A percentile compares a stretch with the other conserved stretches of the same genome.
These are phyloP conservation scores for Tuber microsphaerosporum DNA, from an alignment of 495 filamentous ascomycete species.

Conservation along the genomic window DNA sequence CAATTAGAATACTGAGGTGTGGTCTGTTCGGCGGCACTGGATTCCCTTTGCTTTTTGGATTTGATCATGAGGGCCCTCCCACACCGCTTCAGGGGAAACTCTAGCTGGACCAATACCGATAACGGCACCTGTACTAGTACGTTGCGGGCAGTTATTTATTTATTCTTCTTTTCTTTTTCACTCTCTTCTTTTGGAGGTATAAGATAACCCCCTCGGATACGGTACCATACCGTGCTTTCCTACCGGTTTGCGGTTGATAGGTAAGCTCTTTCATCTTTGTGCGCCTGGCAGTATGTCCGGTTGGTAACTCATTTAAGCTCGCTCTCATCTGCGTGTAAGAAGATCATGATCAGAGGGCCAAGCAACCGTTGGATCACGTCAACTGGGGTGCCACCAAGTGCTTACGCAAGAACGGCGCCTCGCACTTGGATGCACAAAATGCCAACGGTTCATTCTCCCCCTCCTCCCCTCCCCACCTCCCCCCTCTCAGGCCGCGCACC, in stretches of 20 bases:
- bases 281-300: neutral
- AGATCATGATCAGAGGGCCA: conserved; percentile 1
- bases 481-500: neutral
- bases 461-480: neutral
- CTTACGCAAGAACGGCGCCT: neutral
- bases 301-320: neutral
- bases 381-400: neutral
- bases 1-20: neutral
- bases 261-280: neutral
- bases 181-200: neutral
- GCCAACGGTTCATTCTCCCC: neutral
- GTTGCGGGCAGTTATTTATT: neutral
- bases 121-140: neutral
- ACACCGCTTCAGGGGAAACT: neutral
- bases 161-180: neutral
- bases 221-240: neutral
- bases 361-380: neutral
- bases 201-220: neutral
- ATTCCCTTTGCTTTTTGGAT: neutral
- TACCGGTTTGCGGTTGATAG: neutral
- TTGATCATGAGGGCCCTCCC: neutral
- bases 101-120: neutral
- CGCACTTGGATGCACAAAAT: neutral
- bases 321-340: neutral
- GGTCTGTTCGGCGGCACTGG: neutral